Evolutionary conservation across 2,329 filamentous ascomycete species (phyloP), one percentile per base, ranked within the genome.

Genomic region (Pezicula carpinea): DNA sequence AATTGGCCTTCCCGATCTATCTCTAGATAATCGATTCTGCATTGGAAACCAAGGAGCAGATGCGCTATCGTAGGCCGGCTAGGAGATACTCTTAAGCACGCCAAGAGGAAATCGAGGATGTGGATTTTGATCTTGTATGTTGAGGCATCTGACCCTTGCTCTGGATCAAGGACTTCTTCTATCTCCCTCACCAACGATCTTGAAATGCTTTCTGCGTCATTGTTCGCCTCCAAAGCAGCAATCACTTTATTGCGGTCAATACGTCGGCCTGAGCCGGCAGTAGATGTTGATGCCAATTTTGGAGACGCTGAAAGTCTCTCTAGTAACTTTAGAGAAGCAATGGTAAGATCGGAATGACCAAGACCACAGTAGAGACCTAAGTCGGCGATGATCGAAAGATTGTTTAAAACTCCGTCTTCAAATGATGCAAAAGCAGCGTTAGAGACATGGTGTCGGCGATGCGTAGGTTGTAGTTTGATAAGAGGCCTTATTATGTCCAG

Each of bases 31-130:
- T 82, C 83, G 31, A 85, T 79, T 36, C 82, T 80, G 59, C 89
- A 95, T 47, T 79, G 79, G 64, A 99, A 96, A 0, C 93, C 93
- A 5, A 99, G 80, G 2, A 99, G 73, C 39, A 95, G 75, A 65
- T 99, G 95, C 0, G 92, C 93, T 55, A 99, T 84, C 2, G 86
- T 95, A 4, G 93, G 91, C 56, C 83, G 80, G 57, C 85, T 79
- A 1, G 87, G 83, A 21, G 84, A 85, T 29, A 85, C 82, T 45
- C 79, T 77, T 3, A 99, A 75, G 61, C 89, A 95, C 46, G 83
- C 80, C 56, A 88, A 86, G 32, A 99, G 71, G 59, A 99, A 92
- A 53, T 92, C 85, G 5, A 99, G 76, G 18, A 97, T 83, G 50
- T 85, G 86, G 44, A 88, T 74, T 66, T 96, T 95, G 62, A 90